These are phyloP conservation scores for Trametes elegans DNA, from an alignment of 768 basidiomycete genomes.

Conservation along the genomic window DNA sequence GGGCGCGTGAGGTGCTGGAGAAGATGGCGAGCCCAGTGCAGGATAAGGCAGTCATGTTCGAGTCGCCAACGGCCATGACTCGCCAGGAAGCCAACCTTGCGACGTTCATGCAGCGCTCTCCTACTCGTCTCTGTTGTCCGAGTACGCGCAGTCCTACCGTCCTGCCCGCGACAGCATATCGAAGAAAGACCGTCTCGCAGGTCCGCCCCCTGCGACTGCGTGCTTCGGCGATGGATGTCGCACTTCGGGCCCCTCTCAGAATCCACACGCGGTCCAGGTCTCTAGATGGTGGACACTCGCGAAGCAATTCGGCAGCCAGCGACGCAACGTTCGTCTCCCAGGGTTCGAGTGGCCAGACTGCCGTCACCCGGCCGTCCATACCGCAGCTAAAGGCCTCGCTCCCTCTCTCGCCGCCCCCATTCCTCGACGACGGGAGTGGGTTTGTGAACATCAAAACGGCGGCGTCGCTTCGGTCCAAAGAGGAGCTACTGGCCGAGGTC, in stretches of 20 bases:
- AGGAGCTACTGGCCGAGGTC: conserved; percentile 38
- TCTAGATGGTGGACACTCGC: conserved; percentile 9
- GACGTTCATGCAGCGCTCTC: conserved; percentile 14
- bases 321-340: conserved; percentile 13
- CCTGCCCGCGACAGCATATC: neutral
- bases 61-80: conserved; percentile 1
- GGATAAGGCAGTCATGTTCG: neutral
- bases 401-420: neutral
- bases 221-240: conserved; percentile 10
- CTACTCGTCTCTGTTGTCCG: conserved; percentile 14
- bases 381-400: neutral
- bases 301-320: conserved; percentile 8
- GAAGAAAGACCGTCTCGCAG: conserved; percentile 15
- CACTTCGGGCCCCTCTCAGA: conserved; percentile 1
- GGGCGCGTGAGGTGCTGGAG: neutral
- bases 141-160: neutral
- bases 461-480: conserved; percentile 31
- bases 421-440: neutral
- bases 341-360: conserved; percentile 7
- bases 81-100: conserved; percentile 10
- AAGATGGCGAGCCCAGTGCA: conserved; percentile 5
- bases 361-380: neutral
- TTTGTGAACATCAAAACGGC: conserved; percentile 2
- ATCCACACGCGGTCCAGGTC: conserved; percentile 9
- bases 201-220: conserved; percentile 18